phyloP scores from a whole-genome alignment of 257 asterid species.

The Nicotiana noctiflora region DNA sequence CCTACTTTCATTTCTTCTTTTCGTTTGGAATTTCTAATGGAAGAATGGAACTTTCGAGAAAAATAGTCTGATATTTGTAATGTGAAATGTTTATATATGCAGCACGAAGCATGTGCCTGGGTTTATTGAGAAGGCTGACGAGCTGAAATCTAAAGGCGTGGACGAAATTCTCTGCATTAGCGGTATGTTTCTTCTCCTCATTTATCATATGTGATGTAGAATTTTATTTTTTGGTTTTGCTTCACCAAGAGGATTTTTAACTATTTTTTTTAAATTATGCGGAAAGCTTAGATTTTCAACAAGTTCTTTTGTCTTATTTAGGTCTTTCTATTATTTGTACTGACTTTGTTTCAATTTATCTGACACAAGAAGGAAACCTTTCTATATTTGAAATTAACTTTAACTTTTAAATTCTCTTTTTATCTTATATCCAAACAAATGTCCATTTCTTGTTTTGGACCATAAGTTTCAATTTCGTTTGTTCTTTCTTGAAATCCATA shows the following conservation, averaged over 20 bases:
- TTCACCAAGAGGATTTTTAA: neutral
- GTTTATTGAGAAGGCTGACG: slow-evolving; percentile 77
- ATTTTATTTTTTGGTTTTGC: neutral
- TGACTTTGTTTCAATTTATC: no score
- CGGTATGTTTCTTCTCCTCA: slow-evolving; percentile 24
- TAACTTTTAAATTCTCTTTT: no score
- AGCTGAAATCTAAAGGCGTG: slow-evolving; percentile 73
- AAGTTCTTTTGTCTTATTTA: neutral
- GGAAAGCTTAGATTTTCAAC: neutral
- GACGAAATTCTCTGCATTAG: slow-evolving; percentile 61
- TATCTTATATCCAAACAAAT: no score
- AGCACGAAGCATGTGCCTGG: slow-evolving; percentile 92
- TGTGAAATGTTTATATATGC: slow-evolving; percentile 4
- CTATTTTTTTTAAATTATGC: neutral
- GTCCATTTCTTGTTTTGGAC: no score
- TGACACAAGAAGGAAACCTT: no score
- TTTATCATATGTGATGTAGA: neutral
- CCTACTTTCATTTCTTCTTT: neutral
- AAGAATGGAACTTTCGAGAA: neutral
- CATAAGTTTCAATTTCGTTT: no score
- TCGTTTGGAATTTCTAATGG: neutral
- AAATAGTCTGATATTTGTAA: neutral
- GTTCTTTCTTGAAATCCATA: no score
- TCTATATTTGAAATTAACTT: no score
- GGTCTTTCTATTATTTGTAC: no score